These are phyloP conservation scores for Boletus rubroflammeus DNA, from an alignment of 768 basidiomycete genomes.

Conservation along the genomic window DNA sequence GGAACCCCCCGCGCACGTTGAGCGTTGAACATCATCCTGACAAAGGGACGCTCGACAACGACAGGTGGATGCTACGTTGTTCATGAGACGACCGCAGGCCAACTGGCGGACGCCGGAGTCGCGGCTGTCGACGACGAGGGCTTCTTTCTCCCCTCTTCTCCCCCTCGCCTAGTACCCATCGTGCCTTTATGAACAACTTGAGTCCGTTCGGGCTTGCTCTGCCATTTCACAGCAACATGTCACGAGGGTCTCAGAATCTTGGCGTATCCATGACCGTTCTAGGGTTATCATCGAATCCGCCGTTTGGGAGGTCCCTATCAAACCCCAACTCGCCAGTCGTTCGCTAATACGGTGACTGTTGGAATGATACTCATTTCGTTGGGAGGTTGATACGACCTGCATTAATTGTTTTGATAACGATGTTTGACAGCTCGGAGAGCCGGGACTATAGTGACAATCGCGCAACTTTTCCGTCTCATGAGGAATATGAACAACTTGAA, in stretches of 20 bases:
- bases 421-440: not conserved
- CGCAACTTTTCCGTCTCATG: not conserved
- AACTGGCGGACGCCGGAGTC: not conserved
- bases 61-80: too few relatives aligned
- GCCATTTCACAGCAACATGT: too few relatives aligned
- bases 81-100: too few relatives aligned
- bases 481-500: too few relatives aligned
- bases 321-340: not conserved
- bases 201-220: not conserved
- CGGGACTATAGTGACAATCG: not conserved
- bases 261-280: slow-evolving; percentile 8
- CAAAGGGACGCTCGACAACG: not conserved
- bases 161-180: not conserved
- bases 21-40: not conserved
- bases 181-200: not conserved
- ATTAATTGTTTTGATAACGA: too few relatives aligned
- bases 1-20: not conserved
- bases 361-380: not conserved
- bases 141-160: slow-evolving; percentile 1
- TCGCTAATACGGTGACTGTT: not conserved
- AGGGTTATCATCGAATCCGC: slow-evolving; percentile 4
- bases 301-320: not conserved
- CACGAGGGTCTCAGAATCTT: slow-evolving; percentile 2
- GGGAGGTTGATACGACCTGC: too few relatives aligned
- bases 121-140: not conserved